A percentile compares a stretch with the other conserved stretches of the same genome.
Conservation (phyloP, 2,329 filamentous ascomycete species). For the Cryphonectria parasitica region DNA sequence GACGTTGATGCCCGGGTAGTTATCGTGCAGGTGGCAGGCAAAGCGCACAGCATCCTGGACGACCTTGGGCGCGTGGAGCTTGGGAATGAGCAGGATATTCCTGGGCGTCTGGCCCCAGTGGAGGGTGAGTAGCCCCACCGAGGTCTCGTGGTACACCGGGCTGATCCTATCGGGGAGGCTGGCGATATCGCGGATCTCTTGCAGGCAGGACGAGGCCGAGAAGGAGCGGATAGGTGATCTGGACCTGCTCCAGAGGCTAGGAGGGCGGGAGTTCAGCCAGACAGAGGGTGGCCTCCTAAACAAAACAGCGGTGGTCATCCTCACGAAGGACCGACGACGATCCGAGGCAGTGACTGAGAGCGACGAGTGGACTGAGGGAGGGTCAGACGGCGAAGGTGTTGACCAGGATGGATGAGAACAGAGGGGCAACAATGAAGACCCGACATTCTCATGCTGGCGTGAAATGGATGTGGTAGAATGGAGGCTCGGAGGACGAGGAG, state of each 20-base stretch:
- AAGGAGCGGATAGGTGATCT: conserved; percentile 44
- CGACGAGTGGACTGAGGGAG: not conserved
- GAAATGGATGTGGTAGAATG: not conserved
- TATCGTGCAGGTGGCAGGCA: conserved; percentile 73
- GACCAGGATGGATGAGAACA: conserved; percentile 1
- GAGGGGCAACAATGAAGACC: conserved; percentile 10
- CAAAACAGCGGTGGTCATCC: conserved; percentile 19
- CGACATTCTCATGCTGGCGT: conserved; percentile 19
- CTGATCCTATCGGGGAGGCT: conserved; percentile 58
- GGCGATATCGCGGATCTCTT: conserved; percentile 54
- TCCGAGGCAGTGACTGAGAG: not conserved
- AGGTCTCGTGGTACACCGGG: conserved; percentile 66
- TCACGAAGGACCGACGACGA: not conserved
- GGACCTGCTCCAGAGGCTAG: not conserved
- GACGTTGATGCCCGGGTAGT: conserved; percentile 80
- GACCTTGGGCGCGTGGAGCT: conserved; percentile 59
- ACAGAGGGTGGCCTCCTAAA: conserved; percentile 19
- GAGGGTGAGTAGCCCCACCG: conserved; percentile 56
- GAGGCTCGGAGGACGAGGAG: not conserved
- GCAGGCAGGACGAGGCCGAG: conserved; percentile 49
- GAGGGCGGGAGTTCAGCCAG: not conserved
- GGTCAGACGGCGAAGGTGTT: not conserved
- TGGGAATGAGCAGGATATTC: conserved; percentile 63
- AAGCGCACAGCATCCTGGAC: conserved; percentile 57
- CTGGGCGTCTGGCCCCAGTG: conserved; percentile 58